These are phyloP conservation scores for Talaromyces sp. DNA, from an alignment of 2,329 filamentous ascomycete species.

Conservation along the genomic window DNA sequence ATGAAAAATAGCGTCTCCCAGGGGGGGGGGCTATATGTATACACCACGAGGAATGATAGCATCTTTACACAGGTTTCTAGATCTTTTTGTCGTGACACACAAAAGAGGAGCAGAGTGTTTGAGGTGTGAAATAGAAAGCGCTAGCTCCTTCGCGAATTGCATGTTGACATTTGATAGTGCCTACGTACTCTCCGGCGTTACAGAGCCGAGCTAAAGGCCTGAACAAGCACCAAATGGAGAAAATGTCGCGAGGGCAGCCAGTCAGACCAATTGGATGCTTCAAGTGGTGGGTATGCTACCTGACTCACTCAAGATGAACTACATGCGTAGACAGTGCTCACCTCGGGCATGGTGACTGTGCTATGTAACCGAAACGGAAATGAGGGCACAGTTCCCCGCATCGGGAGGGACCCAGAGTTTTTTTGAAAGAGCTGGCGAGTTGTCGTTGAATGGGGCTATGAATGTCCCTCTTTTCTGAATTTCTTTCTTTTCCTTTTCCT, in stretches of 20 bases:
- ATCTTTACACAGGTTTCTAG: neutral
- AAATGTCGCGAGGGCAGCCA: neutral
- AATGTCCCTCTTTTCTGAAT: neutral
- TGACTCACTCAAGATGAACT: neutral
- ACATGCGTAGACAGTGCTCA: neutral
- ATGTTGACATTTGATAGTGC: neutral
- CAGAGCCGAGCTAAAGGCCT: neutral
- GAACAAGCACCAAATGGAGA: neutral
- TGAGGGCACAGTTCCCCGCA: slow-evolving; percentile 9
- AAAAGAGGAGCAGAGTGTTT: neutral
- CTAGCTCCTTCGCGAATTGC: neutral
- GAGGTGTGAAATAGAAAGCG: neutral
- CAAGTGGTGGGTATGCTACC: neutral
- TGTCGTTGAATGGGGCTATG: neutral
- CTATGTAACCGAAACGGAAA: neutral
- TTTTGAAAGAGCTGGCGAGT: neutral
- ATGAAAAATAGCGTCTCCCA: neutral
- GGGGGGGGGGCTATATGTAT: neutral
- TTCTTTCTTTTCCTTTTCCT: neutral
- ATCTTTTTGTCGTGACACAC: neutral
- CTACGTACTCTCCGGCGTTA: neutral
- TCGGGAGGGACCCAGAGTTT: neutral
- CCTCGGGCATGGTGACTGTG: neutral
- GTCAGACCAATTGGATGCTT: neutral
- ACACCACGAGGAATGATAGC: neutral